Conservation (phyloP, 768 basidiomycete species). For the Rhizopogon sp. region DNA sequence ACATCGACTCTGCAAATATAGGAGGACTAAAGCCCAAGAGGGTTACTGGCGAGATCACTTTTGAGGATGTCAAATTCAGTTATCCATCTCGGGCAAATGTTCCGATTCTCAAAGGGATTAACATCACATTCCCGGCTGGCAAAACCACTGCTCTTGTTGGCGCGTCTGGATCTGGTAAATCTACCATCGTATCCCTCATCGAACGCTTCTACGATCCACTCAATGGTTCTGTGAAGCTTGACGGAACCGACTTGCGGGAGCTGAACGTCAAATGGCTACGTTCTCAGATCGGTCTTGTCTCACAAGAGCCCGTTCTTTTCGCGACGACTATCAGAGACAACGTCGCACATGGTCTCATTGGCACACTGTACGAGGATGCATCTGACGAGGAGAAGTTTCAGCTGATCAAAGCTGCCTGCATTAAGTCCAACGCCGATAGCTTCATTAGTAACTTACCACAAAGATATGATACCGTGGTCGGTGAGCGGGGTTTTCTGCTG, state of each 20-base stretch:
- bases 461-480: constrained; percentile 49
- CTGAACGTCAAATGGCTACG: constrained; percentile 48
- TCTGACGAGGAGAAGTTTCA: constrained; percentile 37
- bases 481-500: constrained; percentile 44
- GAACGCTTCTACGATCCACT: constrained; percentile 53
- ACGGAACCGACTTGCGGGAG: constrained; percentile 39
- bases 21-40: constrained; percentile 40
- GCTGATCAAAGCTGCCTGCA: constrained; percentile 41
- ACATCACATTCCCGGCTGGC: constrained; percentile 36
- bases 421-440: constrained; percentile 48
- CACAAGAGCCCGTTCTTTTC: constrained; percentile 47
- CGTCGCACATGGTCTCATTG: constrained; percentile 44
- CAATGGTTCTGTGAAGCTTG: constrained; percentile 35
- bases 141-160: constrained; percentile 37
- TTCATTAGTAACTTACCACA: constrained; percentile 43
- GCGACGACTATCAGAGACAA: constrained; percentile 41
- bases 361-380: constrained; percentile 35
- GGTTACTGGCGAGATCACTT: constrained; percentile 41
- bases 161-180: constrained; percentile 34
- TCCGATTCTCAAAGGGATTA: constrained; percentile 43
- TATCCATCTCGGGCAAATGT: constrained; percentile 46
- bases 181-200: constrained; percentile 38
- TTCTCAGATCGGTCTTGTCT: constrained; percentile 46
- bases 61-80: constrained; percentile 47
- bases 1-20: constrained; percentile 43